Evolutionary conservation across 768 basidiomycete species (phyloP), one percentile per base, ranked within the genome.

Genomic region (Mycena galericulata): DNA sequence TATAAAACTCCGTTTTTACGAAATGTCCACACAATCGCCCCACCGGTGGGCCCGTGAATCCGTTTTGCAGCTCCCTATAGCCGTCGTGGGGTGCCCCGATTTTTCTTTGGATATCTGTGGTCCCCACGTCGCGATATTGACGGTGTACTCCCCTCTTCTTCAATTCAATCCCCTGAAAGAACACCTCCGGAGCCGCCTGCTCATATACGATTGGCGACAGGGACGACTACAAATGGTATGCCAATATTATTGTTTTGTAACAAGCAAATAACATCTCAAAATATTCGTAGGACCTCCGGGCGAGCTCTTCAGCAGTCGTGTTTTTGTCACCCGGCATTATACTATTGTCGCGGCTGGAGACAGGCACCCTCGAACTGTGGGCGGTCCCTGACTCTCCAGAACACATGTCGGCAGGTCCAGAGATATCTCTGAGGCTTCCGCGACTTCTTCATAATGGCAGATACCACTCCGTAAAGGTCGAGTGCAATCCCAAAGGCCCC

Each of bases 171-270:
- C n/a, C n/a, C n/a, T n/a, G n/a, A n/a, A n/a, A n/a, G n/a, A n/a
- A n/a, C n/a, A n/a, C n/a, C n/a, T n/a, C n/a, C 30, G 12, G 22
- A 24, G 14, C 29, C 51, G 32, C 22, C 15, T 63, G 3, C 15
- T 53, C 10, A 29, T 63, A 24, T 63, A 63, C 30, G 62, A 63
- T 27, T 54, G 62, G 62, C 45, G 34, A 18, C 20, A 34, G 22
- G 62, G 51, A 15, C 6, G 3, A 2, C 62, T 63, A 3, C 51
- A 54, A 15, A 45, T 55, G 62, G 62, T 62, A 54, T 11, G n/a
- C 34, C n/a, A n/a, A n/a, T n/a, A n/a, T 32, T 12, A n/a, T 2
- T 18, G 18, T 17, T n/a, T 18, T 20, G 12, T 40, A 20, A 8
- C 15, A 10, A 22, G 24, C 18, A 10, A 10, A 20, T 18, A 15